Evolutionary conservation across 306 rosid species (phyloP).

Genomic region (Cucumis hystrix): DNA sequence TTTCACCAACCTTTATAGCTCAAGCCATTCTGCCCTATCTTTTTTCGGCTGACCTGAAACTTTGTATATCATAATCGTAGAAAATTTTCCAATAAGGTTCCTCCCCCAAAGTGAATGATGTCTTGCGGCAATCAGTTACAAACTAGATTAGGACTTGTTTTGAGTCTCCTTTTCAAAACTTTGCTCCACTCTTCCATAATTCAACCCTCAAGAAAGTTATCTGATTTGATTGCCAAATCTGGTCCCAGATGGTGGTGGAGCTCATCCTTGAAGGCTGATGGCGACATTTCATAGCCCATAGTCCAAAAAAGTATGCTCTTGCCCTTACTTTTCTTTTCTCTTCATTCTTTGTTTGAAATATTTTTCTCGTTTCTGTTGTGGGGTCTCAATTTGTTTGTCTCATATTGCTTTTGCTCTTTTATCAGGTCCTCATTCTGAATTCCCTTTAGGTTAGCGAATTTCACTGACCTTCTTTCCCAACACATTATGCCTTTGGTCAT

Average conservation of each 20-base stretch:
- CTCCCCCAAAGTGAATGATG: neutral
- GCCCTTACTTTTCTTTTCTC: slow-evolving; percentile 1
- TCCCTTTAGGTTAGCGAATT: slow-evolving; percentile 27
- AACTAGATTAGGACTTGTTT: slow-evolving; percentile 1
- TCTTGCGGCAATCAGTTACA: neutral
- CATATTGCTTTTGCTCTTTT: slow-evolving; percentile 33
- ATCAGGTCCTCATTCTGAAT: slow-evolving; percentile 44
- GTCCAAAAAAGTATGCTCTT: slow-evolving; percentile 76
- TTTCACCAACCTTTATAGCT: neutral
- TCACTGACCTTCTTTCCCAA: slow-evolving; percentile 25
- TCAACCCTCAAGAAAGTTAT: slow-evolving; percentile 10
- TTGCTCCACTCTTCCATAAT: neutral
- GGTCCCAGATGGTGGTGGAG: slow-evolving; percentile 61
- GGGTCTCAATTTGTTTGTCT: slow-evolving; percentile 41
- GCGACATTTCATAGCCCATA: slow-evolving; percentile 79
- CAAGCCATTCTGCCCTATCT: neutral
- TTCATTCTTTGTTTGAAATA: slow-evolving; percentile 5
- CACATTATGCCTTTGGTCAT: slow-evolving; percentile 29
- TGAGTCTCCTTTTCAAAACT: neutral
- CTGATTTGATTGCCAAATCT: slow-evolving; percentile 34
- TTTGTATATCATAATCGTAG: neutral
- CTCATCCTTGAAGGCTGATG: slow-evolving; percentile 40
- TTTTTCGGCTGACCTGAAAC: neutral
- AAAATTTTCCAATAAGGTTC: slow-evolving; percentile 6
- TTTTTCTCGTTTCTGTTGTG: slow-evolving; percentile 46